phyloP scores from a whole-genome alignment of 2,329 filamentous ascomycete species.

The Atkinsonella texensis region DNA sequence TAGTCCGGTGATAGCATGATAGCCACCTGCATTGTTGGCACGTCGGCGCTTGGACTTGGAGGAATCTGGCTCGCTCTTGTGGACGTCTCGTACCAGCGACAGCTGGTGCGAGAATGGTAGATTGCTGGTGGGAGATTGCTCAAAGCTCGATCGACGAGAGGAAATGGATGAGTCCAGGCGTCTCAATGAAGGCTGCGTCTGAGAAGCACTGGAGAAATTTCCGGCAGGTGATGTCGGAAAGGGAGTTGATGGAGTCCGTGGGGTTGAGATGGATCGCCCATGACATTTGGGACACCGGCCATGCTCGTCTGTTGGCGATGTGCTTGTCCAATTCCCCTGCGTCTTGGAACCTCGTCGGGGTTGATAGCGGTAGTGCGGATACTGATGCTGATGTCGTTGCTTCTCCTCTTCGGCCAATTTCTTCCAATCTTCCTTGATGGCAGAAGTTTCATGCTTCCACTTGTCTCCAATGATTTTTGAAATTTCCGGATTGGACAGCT shows the following conservation, averaged over 20 bases:
- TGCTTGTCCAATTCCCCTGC: slow-evolving; percentile 19
- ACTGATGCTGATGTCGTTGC: slow-evolving; percentile 73
- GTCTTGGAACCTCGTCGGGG: slow-evolving; percentile 50
- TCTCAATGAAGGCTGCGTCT: slow-evolving; percentile 10
- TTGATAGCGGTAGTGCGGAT: slow-evolving; percentile 90
- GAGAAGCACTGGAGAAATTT: slow-evolving; percentile 12
- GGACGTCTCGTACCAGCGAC: slow-evolving; percentile 14
- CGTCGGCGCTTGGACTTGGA: slow-evolving; percentile 52
- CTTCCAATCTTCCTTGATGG: slow-evolving; percentile 79
- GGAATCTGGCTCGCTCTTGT: slow-evolving; percentile 28
- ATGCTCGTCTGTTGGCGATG: slow-evolving; percentile 34
- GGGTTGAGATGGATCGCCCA: slow-evolving; percentile 52
- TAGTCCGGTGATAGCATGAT: slow-evolving; percentile 15
- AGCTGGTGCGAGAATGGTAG: slow-evolving; percentile 13
- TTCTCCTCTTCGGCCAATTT: slow-evolving; percentile 88
- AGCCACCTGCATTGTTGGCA: slow-evolving; percentile 32
- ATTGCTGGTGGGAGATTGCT: slow-evolving; percentile 13
- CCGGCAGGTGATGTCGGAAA: slow-evolving; percentile 24
- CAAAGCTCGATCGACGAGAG: slow-evolving; percentile 17
- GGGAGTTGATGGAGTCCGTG: slow-evolving; percentile 44
- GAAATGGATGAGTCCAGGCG: slow-evolving; percentile 14
- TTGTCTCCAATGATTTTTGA: slow-evolving; percentile 93
- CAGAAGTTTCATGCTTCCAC: slow-evolving; percentile 68
- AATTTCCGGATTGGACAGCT: slow-evolving; percentile 86
- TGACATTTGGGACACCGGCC: slow-evolving; percentile 59